A percentile compares a stretch with the other conserved stretches of the same genome.
Evolutionary conservation across 2,329 filamentous ascomycete species (phyloP).

Genomic region (Colletotrichum australisinense): DNA sequence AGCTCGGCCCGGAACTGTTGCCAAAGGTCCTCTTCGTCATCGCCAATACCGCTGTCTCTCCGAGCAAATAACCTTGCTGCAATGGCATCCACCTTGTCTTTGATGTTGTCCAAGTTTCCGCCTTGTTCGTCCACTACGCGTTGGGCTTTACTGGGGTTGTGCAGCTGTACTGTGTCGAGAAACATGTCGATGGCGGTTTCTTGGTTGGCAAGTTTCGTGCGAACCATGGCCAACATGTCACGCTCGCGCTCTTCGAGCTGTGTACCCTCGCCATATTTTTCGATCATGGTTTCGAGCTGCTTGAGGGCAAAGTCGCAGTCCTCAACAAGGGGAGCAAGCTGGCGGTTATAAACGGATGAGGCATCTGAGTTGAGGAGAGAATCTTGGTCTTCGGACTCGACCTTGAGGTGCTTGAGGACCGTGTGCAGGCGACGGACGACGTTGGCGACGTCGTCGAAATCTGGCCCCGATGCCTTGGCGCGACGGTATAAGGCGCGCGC

Average conservation of each 20-base stretch:
- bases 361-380: conserved; percentile 62
- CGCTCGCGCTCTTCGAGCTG: conserved; percentile 45
- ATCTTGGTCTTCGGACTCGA: conserved; percentile 67
- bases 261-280: conserved; percentile 52
- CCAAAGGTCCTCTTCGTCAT: conserved; percentile 67
- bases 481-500: conserved; percentile 67
- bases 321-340: conserved; percentile 63
- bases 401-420: conserved; percentile 67
- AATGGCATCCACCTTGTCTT: conserved; percentile 70
- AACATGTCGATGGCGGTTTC: conserved; percentile 66
- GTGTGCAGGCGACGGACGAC: conserved; percentile 66
- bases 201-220: conserved; percentile 61
- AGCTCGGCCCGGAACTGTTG: conserved; percentile 69
- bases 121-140: conserved; percentile 49
- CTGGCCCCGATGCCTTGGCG: conserved; percentile 58
- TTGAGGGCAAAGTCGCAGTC: conserved; percentile 66
- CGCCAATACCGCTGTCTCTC: conserved; percentile 48
- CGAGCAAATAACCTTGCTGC: conserved; percentile 62
- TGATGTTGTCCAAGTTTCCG: conserved; percentile 62
- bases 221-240: conserved; percentile 55
- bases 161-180: conserved; percentile 67
- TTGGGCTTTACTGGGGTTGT: conserved; percentile 54
- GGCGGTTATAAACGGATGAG: conserved; percentile 56
- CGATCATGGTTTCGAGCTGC: conserved; percentile 65
- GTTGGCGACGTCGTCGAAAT: conserved; percentile 61